Evolutionary conservation across 2,329 filamentous ascomycete species (phyloP), one percentile per base, ranked within the genome.

Genomic region (Boeremia exigua): DNA sequence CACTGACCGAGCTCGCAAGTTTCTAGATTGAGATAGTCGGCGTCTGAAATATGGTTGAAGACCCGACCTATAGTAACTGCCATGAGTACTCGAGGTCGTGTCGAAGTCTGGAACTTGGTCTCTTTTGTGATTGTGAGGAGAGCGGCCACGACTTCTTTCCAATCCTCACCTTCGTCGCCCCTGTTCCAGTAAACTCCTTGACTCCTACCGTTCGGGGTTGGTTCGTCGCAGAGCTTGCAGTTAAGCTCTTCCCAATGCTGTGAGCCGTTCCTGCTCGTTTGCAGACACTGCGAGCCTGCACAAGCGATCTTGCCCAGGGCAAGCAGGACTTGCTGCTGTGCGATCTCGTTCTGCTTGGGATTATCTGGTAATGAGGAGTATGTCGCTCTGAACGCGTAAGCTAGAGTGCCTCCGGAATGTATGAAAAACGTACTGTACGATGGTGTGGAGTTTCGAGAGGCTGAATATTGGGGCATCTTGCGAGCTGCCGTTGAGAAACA

Each of bases 1-100:
- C 91, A 94, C 67, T 93, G 88, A 0, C 91, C 92, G 36, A 91
- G 78, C 0, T 78, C 73, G 8, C 91, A 92, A 1, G 78, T 80
- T 55, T 88, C 84, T 2, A 97, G 78, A 60, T 90, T 85, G 28
- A 94, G 77, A 48, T 90, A 79, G 3, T 81, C 79, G 0, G 78
- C 60, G 48, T 86, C 81, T 14, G 80, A 78, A 4, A 86, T 86
- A 73, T 96, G 92, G 43, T 84, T 81, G 25, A 90, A 81, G 36
- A 95, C 78, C 40, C 87, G 85, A 62, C 87, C 86, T 44, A 96
- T 79, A 19, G 72, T 65, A 6, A 75, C 48, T 29, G 72, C 71
- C 69, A 74, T 71, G 3, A 69, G 52, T 8, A 75, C 50, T 4
- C 73, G 66, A 14, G 71, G 60, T 48, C 65, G 69, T 4, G 63